Evolutionary conservation across 345 rosid genomes (phyloP).

Genomic region (Arabidopsis suecica): DNA sequence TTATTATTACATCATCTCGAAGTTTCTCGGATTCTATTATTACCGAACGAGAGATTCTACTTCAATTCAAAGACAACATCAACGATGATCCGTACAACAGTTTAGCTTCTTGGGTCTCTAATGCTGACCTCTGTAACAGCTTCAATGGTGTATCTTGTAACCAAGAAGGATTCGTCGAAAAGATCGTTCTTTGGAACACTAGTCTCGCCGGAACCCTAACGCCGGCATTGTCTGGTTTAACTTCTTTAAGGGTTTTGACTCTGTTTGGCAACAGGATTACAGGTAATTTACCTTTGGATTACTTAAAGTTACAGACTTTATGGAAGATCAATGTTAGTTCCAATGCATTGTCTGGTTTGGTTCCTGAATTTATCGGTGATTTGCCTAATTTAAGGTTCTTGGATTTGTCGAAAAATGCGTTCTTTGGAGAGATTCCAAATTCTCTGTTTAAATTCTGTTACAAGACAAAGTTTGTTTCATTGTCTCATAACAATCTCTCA

Average conservation of each 20-base stretch:
- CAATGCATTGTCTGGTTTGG: constrained; percentile 84
- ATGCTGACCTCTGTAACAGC: constrained; percentile 62
- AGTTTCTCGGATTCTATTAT: constrained; percentile 5
- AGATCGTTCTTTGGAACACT: constrained; percentile 87
- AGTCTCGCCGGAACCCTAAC: constrained; percentile 72
- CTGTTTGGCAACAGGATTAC: constrained; percentile 84
- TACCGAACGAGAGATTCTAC: constrained; percentile 71
- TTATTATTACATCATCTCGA: background rate
- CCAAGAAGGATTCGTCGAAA: constrained; percentile 72
- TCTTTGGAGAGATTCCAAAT: constrained; percentile 64
- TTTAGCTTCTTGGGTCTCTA: constrained; percentile 68
- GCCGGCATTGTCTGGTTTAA: constrained; percentile 76
- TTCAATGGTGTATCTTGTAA: constrained; percentile 81
- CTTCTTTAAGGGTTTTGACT: constrained; percentile 66
- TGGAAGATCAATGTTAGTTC: constrained; percentile 96
- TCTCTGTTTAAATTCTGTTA: constrained; percentile 71
- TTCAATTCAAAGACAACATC: constrained; percentile 76
- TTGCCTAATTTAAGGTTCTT: constrained; percentile 81
- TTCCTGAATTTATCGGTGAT: constrained; percentile 88
- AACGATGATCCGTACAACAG: constrained; percentile 71
- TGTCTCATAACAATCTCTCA: constrained; percentile 74
- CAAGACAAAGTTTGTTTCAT: constrained; percentile 80
- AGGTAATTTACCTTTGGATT: constrained; percentile 81
- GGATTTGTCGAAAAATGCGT: constrained; percentile 84
- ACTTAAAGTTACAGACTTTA: constrained; percentile 62